Percentiles rank a stretch among this genome's conserved stretches.
These are phyloP conservation scores for Asterella californica DNA, from an alignment of 225 moss, liverwort and hornwort genomes.

Conservation along the genomic window DNA sequence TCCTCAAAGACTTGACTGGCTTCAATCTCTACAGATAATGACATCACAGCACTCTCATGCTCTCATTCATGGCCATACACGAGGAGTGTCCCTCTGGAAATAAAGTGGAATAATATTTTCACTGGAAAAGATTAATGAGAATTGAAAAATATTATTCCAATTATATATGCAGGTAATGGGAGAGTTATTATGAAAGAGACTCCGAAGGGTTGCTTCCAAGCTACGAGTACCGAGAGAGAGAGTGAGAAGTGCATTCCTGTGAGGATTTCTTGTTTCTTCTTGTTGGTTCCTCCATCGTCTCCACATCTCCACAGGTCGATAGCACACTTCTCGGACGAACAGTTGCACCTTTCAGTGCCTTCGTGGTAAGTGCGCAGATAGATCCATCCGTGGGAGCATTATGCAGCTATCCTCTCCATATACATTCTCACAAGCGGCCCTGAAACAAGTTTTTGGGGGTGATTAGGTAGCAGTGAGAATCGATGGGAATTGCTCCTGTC, in stretches of 20 bases:
- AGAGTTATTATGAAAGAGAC: slow-evolving; percentile 1
- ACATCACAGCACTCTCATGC: no score
- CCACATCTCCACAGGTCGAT: no score
- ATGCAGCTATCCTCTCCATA: not conserved
- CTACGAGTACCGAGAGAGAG: no score
- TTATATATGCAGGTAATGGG: no score
- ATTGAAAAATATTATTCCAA: no score
- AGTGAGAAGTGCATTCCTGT: not conserved
- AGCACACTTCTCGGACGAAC: no score
- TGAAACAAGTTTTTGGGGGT: not conserved
- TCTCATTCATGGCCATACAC: no score
- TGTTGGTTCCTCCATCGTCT: not conserved
- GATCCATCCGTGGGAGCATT: not conserved
- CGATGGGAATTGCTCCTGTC: not conserved
- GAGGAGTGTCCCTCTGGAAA: no score
- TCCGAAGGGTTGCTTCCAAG: not conserved
- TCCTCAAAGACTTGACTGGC: no score
- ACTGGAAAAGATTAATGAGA: no score
- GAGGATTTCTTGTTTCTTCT: not conserved
- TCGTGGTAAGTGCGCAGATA: not conserved
- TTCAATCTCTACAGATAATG: no score
- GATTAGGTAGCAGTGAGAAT: slow-evolving; percentile 2
- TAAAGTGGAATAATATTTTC: no score
- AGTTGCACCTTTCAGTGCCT: not conserved
- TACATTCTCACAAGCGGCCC: not conserved